Evolutionary conservation across 345 rosid genomes (phyloP).

Genomic region (Raphanus sativus): DNA sequence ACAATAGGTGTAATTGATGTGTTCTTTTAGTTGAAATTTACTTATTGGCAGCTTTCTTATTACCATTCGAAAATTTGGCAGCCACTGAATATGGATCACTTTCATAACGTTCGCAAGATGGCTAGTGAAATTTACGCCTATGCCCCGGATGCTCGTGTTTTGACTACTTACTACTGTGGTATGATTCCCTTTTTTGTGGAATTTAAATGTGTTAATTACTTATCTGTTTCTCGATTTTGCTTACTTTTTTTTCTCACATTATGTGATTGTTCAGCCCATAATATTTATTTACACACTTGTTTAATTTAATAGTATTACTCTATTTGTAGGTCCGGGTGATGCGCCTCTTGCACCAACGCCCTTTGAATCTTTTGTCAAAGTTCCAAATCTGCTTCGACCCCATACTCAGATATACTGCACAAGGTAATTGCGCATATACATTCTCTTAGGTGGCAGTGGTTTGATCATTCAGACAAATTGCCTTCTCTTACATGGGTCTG

Average conservation of each 20-base stretch:
- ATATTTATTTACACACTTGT: not conserved
- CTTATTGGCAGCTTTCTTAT: slow-evolving; percentile 18
- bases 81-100: slow-evolving; percentile 95
- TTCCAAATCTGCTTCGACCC: slow-evolving; percentile 87
- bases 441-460: slow-evolving; percentile 1
- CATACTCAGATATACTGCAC: slow-evolving; percentile 93
- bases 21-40: not conserved
- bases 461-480: not conserved
- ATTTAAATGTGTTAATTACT: not conserved
- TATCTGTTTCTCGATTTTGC: not conserved
- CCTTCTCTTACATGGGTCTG: not conserved
- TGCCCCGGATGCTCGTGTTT: slow-evolving; percentile 94
- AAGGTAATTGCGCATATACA: slow-evolving; percentile 52
- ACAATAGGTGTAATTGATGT: slow-evolving; percentile 19
- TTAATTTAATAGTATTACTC: slow-evolving; percentile 22
- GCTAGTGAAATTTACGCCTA: slow-evolving; percentile 83
- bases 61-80: slow-evolving; percentile 35
- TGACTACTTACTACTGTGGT: slow-evolving; percentile 95
- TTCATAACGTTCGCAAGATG: slow-evolving; percentile 68
- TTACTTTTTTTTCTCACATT: not conserved
- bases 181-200: slow-evolving; percentile 26
- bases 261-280: slow-evolving; percentile 8
- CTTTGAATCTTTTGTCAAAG: slow-evolving; percentile 93
- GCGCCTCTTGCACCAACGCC: slow-evolving; percentile 89
- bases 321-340: slow-evolving; percentile 70